Evolutionary conservation across 352 stramenopile genomes (phyloP).

Genomic region (Pythium volutum): DNA sequence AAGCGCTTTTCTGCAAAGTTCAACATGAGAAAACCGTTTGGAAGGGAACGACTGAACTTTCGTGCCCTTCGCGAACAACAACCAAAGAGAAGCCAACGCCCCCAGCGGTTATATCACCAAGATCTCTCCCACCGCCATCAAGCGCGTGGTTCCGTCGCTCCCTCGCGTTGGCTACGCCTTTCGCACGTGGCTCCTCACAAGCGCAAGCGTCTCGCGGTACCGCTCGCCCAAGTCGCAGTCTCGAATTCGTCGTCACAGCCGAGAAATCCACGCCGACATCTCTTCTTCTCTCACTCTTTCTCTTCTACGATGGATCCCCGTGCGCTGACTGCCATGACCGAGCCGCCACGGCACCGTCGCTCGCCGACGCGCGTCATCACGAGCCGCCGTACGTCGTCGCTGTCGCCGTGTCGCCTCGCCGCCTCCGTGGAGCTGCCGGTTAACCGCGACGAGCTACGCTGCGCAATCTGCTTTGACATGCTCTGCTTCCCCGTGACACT

Average conservation of each 20-base stretch:
- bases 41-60: constrained; percentile 3
- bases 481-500: constrained; percentile 72
- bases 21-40: background rate
- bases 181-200: too few relatives aligned
- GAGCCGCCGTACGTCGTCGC: constrained; percentile 15
- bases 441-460: constrained; percentile 46
- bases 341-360: background rate
- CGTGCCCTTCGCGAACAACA: background rate
- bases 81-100: background rate
- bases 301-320: background rate
- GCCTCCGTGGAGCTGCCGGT: constrained; percentile 9
- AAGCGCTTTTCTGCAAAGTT: constrained; percentile 9
- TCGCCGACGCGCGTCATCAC: background rate
- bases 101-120: too few relatives aligned
- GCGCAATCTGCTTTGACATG: constrained; percentile 79
- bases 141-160: too few relatives aligned
- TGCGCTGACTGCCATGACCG: background rate
- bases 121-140: too few relatives aligned
- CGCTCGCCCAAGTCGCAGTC: too few relatives aligned
- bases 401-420: constrained; percentile 8
- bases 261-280: background rate
- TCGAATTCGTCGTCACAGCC: background rate
- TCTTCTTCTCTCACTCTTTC: background rate
- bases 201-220: too few relatives aligned
- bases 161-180: too few relatives aligned